Evolutionary conservation across 2,329 filamentous ascomycete genomes (phyloP), one percentile per base, ranked within the genome.

Genomic region (Pyricularia sp.): DNA sequence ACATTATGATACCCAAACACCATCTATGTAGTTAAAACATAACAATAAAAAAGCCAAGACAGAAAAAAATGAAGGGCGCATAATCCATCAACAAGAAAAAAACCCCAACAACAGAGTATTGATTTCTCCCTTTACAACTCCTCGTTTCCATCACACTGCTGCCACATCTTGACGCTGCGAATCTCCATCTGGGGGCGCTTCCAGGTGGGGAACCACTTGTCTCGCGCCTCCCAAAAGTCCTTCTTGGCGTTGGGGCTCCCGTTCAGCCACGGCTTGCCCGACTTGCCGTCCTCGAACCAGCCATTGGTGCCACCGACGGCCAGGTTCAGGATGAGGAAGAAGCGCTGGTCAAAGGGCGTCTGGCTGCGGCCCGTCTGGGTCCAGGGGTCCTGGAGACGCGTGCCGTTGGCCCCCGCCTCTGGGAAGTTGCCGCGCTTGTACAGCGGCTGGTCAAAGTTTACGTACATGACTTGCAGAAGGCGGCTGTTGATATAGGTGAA

Each of bases 401-500:
- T 90, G 55, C 90, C 90, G 76, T 93, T 92, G 76, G 78, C 78
- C 72, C 85, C 6, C 14, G 71, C 85, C 23, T 85, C 82, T 23
- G 84, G 78, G 76, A 94, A 94, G 67, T 83, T 79, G 31, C 91
- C 91, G 65, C 89, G 87, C 72, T 87, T 72, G 86, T 88, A 93
- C 75, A 93, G 85, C 11, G 86, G 83, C 73, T 86, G 76, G 73
- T 90, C 81, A 75, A 93, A 93, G 77, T 89, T 91, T 73, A 86
- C 89, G 81, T 93, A 96, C 71, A 93, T 84, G 67, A 94, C 91
- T 77, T 94, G 92, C 31, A 93, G 82, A 25, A 96, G 86, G 14
- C 91, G 89, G 64, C 86, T 90, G 83, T 95, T 90, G 81, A 96
- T 85, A 77, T 93, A 96, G 0, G 91, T 94, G 81, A 94, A 96